A percentile compares a stretch with the other conserved stretches of the same genome.
Conservation (phyloP, 441 rosid species). For the Populus hybrid region DNA sequence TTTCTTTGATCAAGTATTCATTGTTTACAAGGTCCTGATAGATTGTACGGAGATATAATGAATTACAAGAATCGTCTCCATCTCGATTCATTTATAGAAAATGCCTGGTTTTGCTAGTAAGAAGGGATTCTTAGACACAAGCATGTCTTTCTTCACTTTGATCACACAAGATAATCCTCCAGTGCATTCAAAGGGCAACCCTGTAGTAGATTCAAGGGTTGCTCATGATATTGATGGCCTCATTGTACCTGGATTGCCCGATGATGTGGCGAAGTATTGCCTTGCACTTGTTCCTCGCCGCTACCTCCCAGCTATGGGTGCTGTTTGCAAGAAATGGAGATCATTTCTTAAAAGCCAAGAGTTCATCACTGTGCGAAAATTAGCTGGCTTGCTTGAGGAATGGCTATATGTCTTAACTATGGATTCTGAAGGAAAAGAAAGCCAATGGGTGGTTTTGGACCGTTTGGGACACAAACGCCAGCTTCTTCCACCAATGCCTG, state of each 20-base stretch:
- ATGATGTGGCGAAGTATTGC: slow-evolving; percentile 42
- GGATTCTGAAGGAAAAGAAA: slow-evolving; percentile 69
- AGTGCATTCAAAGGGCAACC: slow-evolving; percentile 35
- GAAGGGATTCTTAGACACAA: background rate
- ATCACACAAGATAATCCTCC: slow-evolving; percentile 21
- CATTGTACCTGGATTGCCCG: slow-evolving; percentile 43
- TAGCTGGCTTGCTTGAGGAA: slow-evolving; percentile 79
- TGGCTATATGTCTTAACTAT: slow-evolving; percentile 77
- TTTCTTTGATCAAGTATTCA: no score
- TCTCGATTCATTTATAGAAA: no score
- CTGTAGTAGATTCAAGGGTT: slow-evolving; percentile 27
- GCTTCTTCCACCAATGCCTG: slow-evolving; percentile 85
- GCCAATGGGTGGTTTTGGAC: slow-evolving; percentile 93
- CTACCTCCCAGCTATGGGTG: slow-evolving; percentile 70
- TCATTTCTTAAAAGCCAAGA: slow-evolving; percentile 76
- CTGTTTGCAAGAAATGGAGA: slow-evolving; percentile 94
- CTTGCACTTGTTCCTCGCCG: slow-evolving; percentile 90
- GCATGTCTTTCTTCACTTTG: slow-evolving; percentile 32
- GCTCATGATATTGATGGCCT: slow-evolving; percentile 41
- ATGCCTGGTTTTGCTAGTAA: no score
- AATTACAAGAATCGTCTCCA: no score
- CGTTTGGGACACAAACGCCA: slow-evolving; percentile 52
- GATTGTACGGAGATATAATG: no score
- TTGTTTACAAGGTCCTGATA: no score
- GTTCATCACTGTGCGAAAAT: slow-evolving; percentile 65